Evolutionary conservation across 2,329 filamentous ascomycete genomes (phyloP).

Genomic region (Clonostachys byssicola): DNA sequence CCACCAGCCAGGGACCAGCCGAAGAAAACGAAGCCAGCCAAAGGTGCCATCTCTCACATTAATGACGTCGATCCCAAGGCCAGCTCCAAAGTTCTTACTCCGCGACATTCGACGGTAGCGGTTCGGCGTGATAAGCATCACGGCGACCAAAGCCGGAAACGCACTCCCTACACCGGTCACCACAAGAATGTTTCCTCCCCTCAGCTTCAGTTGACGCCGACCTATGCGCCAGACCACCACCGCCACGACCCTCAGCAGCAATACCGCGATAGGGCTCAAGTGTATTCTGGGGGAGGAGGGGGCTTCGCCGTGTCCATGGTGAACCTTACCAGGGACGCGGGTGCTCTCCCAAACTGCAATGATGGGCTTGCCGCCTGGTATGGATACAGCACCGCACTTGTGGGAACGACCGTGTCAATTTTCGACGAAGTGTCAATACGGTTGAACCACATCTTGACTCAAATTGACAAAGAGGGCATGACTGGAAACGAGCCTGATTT

Average conservation of each 20-base stretch:
- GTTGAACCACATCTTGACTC: constrained; percentile 65
- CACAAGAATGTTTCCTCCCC: not conserved
- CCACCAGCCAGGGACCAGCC: too few relatives aligned
- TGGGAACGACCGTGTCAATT: constrained; percentile 33
- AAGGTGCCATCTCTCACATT: too few relatives aligned
- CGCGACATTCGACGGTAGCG: too few relatives aligned
- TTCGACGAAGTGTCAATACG: constrained; percentile 58
- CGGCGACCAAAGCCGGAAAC: too few relatives aligned
- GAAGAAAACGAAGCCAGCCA: too few relatives aligned
- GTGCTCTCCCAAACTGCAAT: constrained; percentile 33
- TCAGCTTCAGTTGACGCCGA: not conserved
- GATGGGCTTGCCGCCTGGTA: constrained; percentile 38
- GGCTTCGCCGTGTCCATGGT: constrained; percentile 33
- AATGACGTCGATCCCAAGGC: too few relatives aligned
- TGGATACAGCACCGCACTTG: constrained; percentile 6
- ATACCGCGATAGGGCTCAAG: constrained; percentile 11
- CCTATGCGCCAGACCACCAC: not conserved
- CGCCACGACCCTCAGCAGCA: constrained; percentile 24
- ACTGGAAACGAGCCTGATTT: constrained; percentile 51
- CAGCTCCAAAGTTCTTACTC: too few relatives aligned
- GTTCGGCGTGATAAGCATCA: too few relatives aligned
- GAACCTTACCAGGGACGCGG: constrained; percentile 34
- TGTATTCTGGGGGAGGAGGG: constrained; percentile 9
- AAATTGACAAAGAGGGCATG: constrained; percentile 62
- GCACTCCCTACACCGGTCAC: not conserved